Base-by-base conservation (phyloP, 306 rosid species). In the Abrus pulchellus region DNA sequence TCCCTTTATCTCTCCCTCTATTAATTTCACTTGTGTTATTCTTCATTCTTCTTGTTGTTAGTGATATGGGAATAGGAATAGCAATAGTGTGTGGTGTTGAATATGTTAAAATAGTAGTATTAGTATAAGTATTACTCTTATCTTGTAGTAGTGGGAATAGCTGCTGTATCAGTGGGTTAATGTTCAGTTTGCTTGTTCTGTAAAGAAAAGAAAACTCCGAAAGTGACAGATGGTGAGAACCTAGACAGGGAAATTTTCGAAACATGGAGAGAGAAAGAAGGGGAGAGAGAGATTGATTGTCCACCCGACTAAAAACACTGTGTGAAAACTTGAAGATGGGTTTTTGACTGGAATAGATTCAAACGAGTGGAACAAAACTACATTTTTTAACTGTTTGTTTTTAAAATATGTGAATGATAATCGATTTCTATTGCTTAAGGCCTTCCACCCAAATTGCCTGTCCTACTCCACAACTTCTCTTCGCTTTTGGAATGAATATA, bases 231-330 rank as follows among this genome's bases (percentile, higher is more conserved):
- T 78, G 83, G 81, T 64, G 77, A 69, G 71, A 68, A 74, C 20
- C 57, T 54, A 43, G 57, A 75, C 55, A 36, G 56, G 54, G 82
- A 79, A 74, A 62, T 67, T 72, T 67, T 66, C 33, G 71, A 50
- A 74, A 54, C 60, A 45, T 29, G 29, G 14, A 80, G 74, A 68
- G 57, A 48, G 36, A 68, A 66, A 61, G 74, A 49, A 82, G 68
- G 75, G 65, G 20, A 29, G 54, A 72, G 75, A 54, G 83, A 60
- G 86, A 59, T 55, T 62, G 80, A 65, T 75, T 85, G 80, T 76
- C 72, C 85, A 82, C 90, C 96, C 94, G 97, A 92, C 97, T 92
- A 34, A 66, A 29, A 75, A 66, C 82, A 90, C 95, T 86, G 93
- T 88, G 86, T 81, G 83, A 92, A 90, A 86, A 80, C 91, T 85